phyloP scores from a whole-genome alignment of 345 rosid species.

The Firmiana major region DNA sequence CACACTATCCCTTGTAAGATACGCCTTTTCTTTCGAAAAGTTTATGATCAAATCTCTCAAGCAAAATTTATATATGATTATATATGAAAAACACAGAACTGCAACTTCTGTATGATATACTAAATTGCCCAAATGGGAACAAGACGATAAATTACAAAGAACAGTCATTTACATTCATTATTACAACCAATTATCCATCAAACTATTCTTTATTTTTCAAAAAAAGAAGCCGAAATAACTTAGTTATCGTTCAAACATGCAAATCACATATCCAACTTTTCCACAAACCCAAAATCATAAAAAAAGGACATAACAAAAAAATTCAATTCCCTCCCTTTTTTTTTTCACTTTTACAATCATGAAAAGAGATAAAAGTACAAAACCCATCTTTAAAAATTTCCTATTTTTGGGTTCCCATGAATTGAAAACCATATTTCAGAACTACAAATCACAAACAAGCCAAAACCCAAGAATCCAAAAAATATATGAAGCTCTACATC shows the following conservation, averaged over 20 bases:
- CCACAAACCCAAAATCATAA: not conserved
- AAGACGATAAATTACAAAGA: not conserved
- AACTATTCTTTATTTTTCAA: not conserved
- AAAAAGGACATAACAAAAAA: not conserved
- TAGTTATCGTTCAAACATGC: not conserved
- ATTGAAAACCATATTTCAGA: not conserved
- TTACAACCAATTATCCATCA: not conserved
- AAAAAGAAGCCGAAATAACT: not conserved
- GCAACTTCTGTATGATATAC: not conserved
- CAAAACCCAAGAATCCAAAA: not conserved
- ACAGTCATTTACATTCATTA: not conserved
- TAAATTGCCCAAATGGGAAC: not conserved
- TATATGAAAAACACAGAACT: not conserved
- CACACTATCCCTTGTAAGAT: not conserved
- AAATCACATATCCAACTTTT: not conserved
- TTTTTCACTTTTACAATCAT: not conserved
- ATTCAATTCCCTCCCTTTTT: not conserved
- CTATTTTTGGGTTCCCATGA: not conserved
- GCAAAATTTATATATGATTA: not conserved
- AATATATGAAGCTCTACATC: not conserved
- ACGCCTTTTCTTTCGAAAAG: not conserved
- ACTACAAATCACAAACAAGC: not conserved
- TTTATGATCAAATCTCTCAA: not conserved
- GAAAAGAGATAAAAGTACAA: not conserved
- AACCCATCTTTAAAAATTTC: not conserved